Evolutionary conservation across 2,329 filamentous ascomycete genomes (phyloP).

Genomic region (Fusarium odoratissimum): DNA sequence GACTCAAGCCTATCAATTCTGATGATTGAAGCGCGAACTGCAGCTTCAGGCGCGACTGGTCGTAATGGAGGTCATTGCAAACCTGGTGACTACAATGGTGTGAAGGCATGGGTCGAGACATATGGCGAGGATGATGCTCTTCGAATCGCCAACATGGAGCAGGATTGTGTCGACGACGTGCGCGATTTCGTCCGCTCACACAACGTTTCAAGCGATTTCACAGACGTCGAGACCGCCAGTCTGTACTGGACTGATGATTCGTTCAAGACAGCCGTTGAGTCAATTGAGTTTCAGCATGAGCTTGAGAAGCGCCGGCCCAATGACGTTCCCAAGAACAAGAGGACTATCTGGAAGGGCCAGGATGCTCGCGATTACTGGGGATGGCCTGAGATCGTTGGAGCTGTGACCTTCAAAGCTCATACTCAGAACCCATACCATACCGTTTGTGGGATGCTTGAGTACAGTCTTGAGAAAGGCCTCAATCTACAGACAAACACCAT

Average conservation of each 20-base stretch:
- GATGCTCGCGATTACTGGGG: slow-evolving; percentile 18
- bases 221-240: slow-evolving; percentile 17
- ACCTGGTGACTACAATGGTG: slow-evolving; percentile 12
- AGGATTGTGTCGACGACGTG: slow-evolving; percentile 25
- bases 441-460: slow-evolving; percentile 19
- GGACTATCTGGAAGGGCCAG: slow-evolving; percentile 16
- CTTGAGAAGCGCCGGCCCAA: slow-evolving; percentile 15
- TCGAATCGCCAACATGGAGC: slow-evolving; percentile 24
- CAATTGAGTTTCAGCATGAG: slow-evolving; percentile 15
- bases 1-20: slow-evolving; percentile 16
- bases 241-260: slow-evolving; percentile 30
- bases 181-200: slow-evolving; percentile 23
- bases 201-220: slow-evolving; percentile 29
- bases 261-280: slow-evolving; percentile 15
- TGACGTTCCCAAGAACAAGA: slow-evolving; percentile 25
- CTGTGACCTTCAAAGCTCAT: slow-evolving; percentile 26
- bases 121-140: slow-evolving; percentile 27
- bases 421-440: slow-evolving; percentile 27
- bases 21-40: slow-evolving; percentile 25
- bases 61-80: slow-evolving; percentile 26
- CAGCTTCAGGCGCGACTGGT: slow-evolving; percentile 18
- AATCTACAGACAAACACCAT: slow-evolving; percentile 29
- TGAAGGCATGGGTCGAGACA: slow-evolving; percentile 14
- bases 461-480: slow-evolving; percentile 13
- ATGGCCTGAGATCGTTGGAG: slow-evolving; percentile 18